Evolutionary conservation across 768 basidiomycete genomes (phyloP).

Genomic region (Rhizopogon sp.): DNA sequence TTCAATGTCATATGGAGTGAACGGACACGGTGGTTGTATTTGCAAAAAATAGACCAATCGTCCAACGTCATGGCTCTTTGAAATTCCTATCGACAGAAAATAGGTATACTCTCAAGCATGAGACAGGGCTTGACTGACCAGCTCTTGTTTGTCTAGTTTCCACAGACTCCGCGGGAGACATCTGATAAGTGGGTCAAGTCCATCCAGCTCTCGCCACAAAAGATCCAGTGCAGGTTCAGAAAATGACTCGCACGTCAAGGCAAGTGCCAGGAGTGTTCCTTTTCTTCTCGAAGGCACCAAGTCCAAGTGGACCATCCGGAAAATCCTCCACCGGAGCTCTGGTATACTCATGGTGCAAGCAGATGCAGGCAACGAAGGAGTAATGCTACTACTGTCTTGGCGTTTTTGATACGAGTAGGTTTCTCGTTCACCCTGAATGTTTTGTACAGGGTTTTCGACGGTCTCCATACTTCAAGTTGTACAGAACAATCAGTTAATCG

Average conservation of each 20-base stretch:
- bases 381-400: background rate
- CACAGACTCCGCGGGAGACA: background rate
- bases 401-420: background rate
- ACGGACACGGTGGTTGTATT: slow-evolving; percentile 6
- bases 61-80: background rate
- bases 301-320: background rate
- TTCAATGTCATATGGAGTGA: background rate
- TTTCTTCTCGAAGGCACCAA: background rate
- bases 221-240: background rate
- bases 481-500: background rate
- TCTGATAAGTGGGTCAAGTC: background rate
- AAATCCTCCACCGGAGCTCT: background rate
- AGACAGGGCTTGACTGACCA: background rate
- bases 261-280: background rate
- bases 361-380: background rate
- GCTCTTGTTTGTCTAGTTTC: background rate
- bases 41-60: background rate
- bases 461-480: too few species aligned
- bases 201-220: background rate
- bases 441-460: background rate
- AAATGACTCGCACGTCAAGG: background rate
- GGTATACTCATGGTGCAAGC: background rate
- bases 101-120: background rate
- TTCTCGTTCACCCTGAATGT: background rate
- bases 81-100: background rate